Base-by-base conservation (phyloP, 495 filamentous ascomycete species). In the Alectoria sarmentosa region DNA sequence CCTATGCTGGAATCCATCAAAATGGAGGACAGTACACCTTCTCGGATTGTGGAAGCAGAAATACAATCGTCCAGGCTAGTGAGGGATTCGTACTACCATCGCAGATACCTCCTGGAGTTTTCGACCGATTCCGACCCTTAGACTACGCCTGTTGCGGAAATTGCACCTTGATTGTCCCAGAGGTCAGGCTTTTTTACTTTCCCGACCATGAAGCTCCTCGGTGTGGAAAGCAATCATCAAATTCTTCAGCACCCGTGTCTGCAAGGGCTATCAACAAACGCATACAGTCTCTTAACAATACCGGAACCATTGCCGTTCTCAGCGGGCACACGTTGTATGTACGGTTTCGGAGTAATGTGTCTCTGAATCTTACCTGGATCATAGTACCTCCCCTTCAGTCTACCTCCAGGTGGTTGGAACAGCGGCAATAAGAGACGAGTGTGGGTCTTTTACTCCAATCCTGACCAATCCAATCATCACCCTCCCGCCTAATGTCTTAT, bases 291-390 rank as follows among this genome's bases (percentile, higher is more conserved):
- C n/a, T 49, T 28, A 49, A 49, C 10, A 49, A 49, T 28, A 26
- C 46, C 14, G 46, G 46, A 49, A 49, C 23, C 23, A 28, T 15
- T 14, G 46, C 46, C 28, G 10, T 49, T 15, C 46, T 49, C n/a
- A 49, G 46, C 23, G 46, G 46, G 46, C 46, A 49, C n/a, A 49
- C 46, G n/a, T 49, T 49, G 46, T 49, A 49, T 26, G 46, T 49
- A 49, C n/a, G 23, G 28, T 28, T 28, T 28, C 46, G 2, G 46
- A 49, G 23, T 26, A 28, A 49, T 28, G 13, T 28, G 46, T 49
- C 46, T 26, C 23, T 8, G 10, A 49, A 49, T n/a, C 46, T 49
- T 26, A 49, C 23, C 28, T 28, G 46, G 23, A 49, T 14, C 23
- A 26, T 49, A 49, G 46, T 14, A 49, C 46, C 26, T 49, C 46